Evolutionary conservation across 129 eudicot genomes (phyloP), one percentile per base, ranked within the genome.

Genomic region (Artemisia tridentata): DNA sequence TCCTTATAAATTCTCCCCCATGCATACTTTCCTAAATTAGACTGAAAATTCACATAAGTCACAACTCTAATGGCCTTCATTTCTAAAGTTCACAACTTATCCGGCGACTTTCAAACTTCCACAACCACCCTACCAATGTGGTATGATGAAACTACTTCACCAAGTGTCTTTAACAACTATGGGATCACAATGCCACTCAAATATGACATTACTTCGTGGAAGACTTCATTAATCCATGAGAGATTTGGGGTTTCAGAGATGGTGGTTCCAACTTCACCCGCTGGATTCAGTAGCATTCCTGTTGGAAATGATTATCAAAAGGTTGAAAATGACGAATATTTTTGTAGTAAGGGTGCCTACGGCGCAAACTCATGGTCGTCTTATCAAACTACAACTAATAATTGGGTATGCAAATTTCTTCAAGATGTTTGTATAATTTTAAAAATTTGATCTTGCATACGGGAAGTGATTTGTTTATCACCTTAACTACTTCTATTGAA

Each of bases 321-420:
- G 38, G 54, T 78, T 47, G 69, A 71, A 77, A 69, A 71, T 0
- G 81, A 75, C 56, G 72, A 74, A 3, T 59, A 63, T 23, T 50
- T 71, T 63, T 69, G 68, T 70, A 64, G 83, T 68, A 55, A 41
- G 25, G 66, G 51, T 54, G 76, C 74, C 7, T 48, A 73, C 77
- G 71, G 55, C 29, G 43, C 87, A 18, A 78, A 78, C 55, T 73
- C 80, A 38, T 81, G 84, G 86, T 75, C 81, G 0, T 23, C 75
- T 49, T 53, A 54, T 77, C 67, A 78, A 19, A 43, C 63, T 56
- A 4, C 76, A 62, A 66, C 67, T 46, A 62, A 55, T 43, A 76
- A 56, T 48, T 79, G 88, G 91, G 96, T 88, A 80, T 18, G 77
- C n/a, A 20, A 16, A 1, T 11, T 62, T 60, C 3, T 69, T 63